Conservation (phyloP, 2,329 filamentous ascomycete genomes). For the Nothophoma quercina region DNA sequence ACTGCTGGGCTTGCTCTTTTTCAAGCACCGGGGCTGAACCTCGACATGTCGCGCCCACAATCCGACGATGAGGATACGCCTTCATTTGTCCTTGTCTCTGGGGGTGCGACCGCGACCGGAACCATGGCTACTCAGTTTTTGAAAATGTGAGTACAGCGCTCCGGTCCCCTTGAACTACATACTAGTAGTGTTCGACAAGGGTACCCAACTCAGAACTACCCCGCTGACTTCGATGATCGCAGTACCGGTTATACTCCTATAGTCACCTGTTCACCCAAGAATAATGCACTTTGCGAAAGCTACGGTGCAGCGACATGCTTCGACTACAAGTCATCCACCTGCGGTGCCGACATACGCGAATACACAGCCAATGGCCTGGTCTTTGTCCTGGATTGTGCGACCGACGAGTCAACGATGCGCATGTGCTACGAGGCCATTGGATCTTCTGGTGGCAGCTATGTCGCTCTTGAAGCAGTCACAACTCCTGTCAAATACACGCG, state of each 20-base stretch:
- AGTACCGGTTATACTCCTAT: neutral
- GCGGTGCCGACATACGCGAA: neutral
- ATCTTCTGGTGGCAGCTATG: no score
- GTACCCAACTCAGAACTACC: neutral
- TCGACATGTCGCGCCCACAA: neutral
- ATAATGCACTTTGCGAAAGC: neutral
- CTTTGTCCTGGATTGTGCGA: neutral
- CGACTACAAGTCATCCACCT: neutral
- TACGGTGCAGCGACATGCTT: neutral
- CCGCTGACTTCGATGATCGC: neutral
- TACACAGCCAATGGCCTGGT: neutral
- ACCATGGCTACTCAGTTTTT: neutral
- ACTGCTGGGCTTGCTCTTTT: neutral
- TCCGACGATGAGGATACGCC: neutral
- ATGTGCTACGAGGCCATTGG: no score
- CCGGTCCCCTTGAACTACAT: no score
- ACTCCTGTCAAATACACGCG: no score
- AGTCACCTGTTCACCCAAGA: neutral
- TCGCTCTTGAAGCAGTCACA: no score
- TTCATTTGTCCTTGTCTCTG: neutral
- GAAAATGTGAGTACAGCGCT: neutral
- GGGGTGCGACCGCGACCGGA: neutral
- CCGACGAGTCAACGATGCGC: no score
- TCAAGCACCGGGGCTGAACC: neutral
- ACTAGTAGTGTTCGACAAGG: neutral